Conservation (phyloP, 495 filamentous ascomycete genomes). For the Elasticomyces elasticus region DNA sequence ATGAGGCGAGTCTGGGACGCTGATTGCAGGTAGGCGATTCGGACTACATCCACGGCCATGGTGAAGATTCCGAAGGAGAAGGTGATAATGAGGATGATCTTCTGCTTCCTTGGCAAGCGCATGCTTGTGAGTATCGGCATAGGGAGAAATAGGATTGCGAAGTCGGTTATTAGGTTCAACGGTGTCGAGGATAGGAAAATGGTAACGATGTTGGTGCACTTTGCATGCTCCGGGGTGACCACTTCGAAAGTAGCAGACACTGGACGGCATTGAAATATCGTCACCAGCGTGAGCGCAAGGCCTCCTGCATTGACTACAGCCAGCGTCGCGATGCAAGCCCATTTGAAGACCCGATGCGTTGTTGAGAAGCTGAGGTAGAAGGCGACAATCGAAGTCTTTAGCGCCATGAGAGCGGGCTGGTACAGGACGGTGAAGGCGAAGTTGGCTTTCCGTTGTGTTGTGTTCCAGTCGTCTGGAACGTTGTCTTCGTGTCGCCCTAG, state of each 20-base stretch:
- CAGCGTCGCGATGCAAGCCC: slow-evolving; percentile 60
- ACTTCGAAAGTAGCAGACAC: slow-evolving; percentile 51
- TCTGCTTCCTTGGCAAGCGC: slow-evolving; percentile 72
- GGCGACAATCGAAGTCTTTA: slow-evolving; percentile 84
- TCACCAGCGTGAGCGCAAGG: slow-evolving; percentile 68
- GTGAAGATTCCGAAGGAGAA: slow-evolving; percentile 80
- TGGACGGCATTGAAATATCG: slow-evolving; percentile 82
- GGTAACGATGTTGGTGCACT: slow-evolving; percentile 66
- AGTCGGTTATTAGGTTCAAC: slow-evolving; percentile 75
- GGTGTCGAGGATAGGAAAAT: slow-evolving; percentile 77
- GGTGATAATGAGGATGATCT: slow-evolving; percentile 69
- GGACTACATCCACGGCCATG: slow-evolving; percentile 74
- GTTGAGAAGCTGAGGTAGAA: slow-evolving; percentile 76
- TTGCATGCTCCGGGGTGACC: slow-evolving; percentile 34
- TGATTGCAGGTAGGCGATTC: slow-evolving; percentile 80
- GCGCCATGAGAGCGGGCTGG: slow-evolving; percentile 77
- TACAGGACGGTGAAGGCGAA: slow-evolving; percentile 81
- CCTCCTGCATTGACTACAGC: slow-evolving; percentile 68
- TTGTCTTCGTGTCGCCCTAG: slow-evolving; percentile 66
- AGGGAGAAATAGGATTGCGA: slow-evolving; percentile 72
- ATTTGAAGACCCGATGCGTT: slow-evolving; percentile 60
- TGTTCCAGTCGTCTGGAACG: slow-evolving; percentile 40
- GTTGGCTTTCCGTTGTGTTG: slow-evolving; percentile 52
- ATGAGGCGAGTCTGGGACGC: slow-evolving; percentile 42
- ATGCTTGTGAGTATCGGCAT: slow-evolving; percentile 80